Conservation (phyloP, 192 early-diverging fungal genomes). For the Rhizoclosmatium sp. region DNA sequence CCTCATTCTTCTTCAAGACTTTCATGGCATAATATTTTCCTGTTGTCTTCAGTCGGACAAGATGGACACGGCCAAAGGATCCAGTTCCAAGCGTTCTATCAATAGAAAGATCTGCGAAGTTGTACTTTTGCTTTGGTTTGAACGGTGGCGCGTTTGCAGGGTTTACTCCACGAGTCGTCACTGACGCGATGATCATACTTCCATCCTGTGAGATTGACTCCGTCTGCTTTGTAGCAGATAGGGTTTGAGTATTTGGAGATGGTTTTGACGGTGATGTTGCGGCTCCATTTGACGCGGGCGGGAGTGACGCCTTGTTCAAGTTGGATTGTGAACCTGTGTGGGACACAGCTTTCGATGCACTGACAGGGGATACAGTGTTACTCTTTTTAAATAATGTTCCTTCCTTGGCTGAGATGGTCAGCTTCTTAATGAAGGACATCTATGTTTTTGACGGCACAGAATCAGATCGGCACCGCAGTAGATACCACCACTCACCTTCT, state of each 20-base stretch:
- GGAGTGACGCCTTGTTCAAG: not conserved
- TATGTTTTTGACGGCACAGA: no score
- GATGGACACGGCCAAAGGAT: slow-evolving; percentile 95
- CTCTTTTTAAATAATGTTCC: slow-evolving; percentile 33
- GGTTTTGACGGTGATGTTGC: not conserved
- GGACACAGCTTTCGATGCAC: not conserved
- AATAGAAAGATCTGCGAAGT: slow-evolving; percentile 81
- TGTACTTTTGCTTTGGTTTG: slow-evolving; percentile 45
- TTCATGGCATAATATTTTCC: slow-evolving; percentile 96
- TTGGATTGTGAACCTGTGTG: not conserved
- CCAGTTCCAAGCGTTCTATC: slow-evolving; percentile 94
- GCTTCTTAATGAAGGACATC: slow-evolving; percentile 40
- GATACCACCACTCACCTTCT: not conserved
- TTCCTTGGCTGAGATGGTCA: slow-evolving; percentile 33
- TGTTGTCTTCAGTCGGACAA: slow-evolving; percentile 81
- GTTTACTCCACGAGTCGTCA: slow-evolving; percentile 15
- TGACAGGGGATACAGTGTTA: slow-evolving; percentile 33
- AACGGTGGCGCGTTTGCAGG: slow-evolving; percentile 31
- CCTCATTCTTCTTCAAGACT: slow-evolving; percentile 91
- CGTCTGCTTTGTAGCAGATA: not conserved
- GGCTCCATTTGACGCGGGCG: not conserved
- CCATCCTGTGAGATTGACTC: not conserved
- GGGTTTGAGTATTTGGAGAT: not conserved
- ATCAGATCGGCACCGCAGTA: no score
- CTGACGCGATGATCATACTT: not conserved